Base-by-base conservation (phyloP, 2,329 filamentous ascomycete genomes). In the Eutypella sp. region DNA sequence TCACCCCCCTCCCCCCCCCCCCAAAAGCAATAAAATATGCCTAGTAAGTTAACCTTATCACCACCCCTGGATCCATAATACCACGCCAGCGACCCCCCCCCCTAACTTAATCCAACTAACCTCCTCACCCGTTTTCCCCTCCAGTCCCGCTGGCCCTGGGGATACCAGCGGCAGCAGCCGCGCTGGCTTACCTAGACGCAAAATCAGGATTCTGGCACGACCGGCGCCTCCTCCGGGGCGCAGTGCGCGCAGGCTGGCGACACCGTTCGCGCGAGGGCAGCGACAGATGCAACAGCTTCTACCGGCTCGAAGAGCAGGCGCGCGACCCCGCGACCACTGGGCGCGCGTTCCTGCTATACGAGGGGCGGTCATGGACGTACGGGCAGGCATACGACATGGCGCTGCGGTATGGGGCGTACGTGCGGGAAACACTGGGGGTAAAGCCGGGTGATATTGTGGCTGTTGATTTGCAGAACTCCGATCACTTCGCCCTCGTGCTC, bases 391-490 rank as follows among this genome's bases (percentile, higher is more conserved):
- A 95, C 65, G 77, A 89, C 44, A 76, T 68, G 8, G 78, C 79
- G 2, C 70, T 95, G 36, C 82, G 82, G 48, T 88, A 91, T 59
- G 89, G 87, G 23, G 73, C 78, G 44, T 95, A 87, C 85, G 69
- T 95, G 44, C 83, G 82, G 62, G 74, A 76, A 2, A 74, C 68
- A 9, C 75, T 84, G 43, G 73, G 74, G 24, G 72, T 95, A 40
- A 75, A 82, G 54, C 78, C 81, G 22, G 80, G 79, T 38, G 87
- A 95, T 43, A 81, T 95, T 27, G 85, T 95, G 16, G 89, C 87
- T 8, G 75, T 95, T 55, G 78, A 93, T 63, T 87, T 88, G 54
- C 84, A 86, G 66, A 96, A 95, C 62, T 87, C 82, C 34, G 82
- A 89, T n/a, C 75, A 77, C 3, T 92, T 89, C 58, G 59, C 92